phyloP scores from a whole-genome alignment of 2,329 filamentous ascomycete genomes.

The Fragosphaeria purpurea region DNA sequence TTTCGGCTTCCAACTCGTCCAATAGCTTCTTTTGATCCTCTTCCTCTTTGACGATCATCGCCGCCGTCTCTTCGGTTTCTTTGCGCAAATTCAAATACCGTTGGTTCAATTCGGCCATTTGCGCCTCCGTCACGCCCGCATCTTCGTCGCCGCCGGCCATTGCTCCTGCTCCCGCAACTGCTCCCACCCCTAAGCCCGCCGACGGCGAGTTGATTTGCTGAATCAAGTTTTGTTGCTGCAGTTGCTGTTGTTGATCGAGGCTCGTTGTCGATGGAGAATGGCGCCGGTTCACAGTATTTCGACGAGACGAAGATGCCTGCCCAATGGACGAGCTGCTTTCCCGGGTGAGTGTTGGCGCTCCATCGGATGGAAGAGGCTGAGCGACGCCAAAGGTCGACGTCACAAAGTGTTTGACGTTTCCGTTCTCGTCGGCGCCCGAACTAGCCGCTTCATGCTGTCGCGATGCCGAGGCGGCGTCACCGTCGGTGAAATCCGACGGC shows the following conservation, averaged over 20 bases:
- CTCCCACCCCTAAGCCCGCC: no score
- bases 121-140: conserved; percentile 49
- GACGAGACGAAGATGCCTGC: conserved; percentile 29
- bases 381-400: conserved; percentile 11
- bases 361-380: conserved; percentile 6
- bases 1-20: conserved; percentile 62
- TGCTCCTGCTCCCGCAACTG: conserved; percentile 11
- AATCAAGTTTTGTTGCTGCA: conserved; percentile 1
- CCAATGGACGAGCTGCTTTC: conserved; percentile 44
- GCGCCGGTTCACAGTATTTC: conserved; percentile 62
- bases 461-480: conserved; percentile 34
- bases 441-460: conserved; percentile 29
- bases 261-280: conserved; percentile 62
- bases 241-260: conserved; percentile 33
- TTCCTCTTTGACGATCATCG: conserved; percentile 60
- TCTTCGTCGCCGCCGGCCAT: conserved; percentile 24
- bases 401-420: conserved; percentile 13
- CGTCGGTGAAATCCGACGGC: conserved; percentile 44
- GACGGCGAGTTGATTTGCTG: conserved; percentile 1
- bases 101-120: conserved; percentile 68
- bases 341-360: conserved; percentile 43
- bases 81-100: conserved; percentile 69
- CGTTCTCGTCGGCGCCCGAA: conserved; percentile 36
- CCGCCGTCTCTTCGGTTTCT: conserved; percentile 72
- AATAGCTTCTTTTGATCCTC: conserved; percentile 58